phyloP scores from a whole-genome alignment of 345 rosid genomes.

The Carallia pectinifolia region DNA sequence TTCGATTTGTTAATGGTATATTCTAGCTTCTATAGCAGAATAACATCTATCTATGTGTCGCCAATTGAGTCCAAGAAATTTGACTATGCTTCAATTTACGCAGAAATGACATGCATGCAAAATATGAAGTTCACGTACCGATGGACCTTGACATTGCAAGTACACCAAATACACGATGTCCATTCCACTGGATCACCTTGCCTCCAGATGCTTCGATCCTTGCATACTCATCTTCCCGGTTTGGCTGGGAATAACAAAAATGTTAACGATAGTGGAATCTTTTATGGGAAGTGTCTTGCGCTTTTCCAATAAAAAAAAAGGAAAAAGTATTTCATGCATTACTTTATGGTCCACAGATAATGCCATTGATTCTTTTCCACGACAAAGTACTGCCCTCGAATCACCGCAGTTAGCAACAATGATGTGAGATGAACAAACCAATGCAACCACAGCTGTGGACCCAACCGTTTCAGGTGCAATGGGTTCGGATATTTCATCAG shows the following conservation, averaged over 20 bases:
- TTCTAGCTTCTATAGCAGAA: background rate
- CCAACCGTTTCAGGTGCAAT: conserved; percentile 32
- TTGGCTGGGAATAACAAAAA: conserved; percentile 18
- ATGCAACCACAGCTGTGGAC: conserved; percentile 29
- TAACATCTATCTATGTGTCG: background rate
- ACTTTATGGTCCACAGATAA: conserved; percentile 30
- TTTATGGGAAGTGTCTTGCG: background rate
- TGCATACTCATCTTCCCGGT: conserved; percentile 29
- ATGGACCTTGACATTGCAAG: conserved; percentile 29
- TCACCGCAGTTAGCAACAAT: conserved; percentile 33
- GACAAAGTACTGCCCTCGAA: conserved; percentile 32
- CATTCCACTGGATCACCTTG: conserved; percentile 24
- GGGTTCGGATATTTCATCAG: conserved; percentile 22
- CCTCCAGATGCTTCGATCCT: conserved; percentile 35
- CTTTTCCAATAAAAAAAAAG: background rate
- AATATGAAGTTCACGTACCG: conserved; percentile 16
- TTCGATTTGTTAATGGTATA: background rate
- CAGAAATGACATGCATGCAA: background rate
- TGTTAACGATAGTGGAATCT: background rate
- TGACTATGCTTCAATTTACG: background rate
- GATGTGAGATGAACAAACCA: conserved; percentile 31
- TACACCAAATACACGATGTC: conserved; percentile 31
- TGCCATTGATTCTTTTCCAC: conserved; percentile 28
- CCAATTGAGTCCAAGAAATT: background rate
- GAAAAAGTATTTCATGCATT: background rate